Conservation (phyloP, 2,329 filamentous ascomycete species). For the Cytospora chrysosperma region DNA sequence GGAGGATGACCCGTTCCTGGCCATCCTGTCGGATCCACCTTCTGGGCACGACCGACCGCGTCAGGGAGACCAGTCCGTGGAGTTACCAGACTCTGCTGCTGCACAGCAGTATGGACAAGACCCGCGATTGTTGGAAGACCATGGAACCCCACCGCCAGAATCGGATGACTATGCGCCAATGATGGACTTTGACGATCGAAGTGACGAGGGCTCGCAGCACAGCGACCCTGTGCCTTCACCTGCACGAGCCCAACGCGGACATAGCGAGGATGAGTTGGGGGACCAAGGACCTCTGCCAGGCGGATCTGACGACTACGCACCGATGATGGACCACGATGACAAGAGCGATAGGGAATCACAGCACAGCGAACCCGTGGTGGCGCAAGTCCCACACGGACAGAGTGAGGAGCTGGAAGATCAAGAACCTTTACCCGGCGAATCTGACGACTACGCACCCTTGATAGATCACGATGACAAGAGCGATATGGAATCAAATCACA, state of each 20-base stretch:
- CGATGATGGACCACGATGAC: constrained; percentile 19
- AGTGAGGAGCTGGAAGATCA: constrained; percentile 17
- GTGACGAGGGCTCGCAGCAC: constrained; percentile 15
- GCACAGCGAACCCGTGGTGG: no score
- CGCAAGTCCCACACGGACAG: background rate
- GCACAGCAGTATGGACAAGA: background rate
- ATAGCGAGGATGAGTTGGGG: constrained; percentile 9
- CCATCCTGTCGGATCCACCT: constrained; percentile 22
- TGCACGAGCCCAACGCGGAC: background rate
- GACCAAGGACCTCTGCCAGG: constrained; percentile 17
- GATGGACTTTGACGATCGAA: constrained; percentile 20
- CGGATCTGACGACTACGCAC: constrained; percentile 19
- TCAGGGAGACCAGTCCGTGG: background rate
- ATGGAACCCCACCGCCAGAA: constrained; percentile 9
- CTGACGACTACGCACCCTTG: constrained; percentile 17
- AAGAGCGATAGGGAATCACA: constrained; percentile 31
- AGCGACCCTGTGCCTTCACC: background rate
- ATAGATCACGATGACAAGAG: constrained; percentile 27
- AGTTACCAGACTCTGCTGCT: background rate
- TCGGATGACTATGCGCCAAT: constrained; percentile 15
- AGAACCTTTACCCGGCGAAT: constrained; percentile 14
- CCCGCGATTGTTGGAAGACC: constrained; percentile 5
- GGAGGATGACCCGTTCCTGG: constrained; percentile 27
- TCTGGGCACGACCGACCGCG: background rate
- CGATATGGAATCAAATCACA: constrained; percentile 29